phyloP scores from a whole-genome alignment of 176 grass and related monocot genomes.

The Aegilops speltoides region DNA sequence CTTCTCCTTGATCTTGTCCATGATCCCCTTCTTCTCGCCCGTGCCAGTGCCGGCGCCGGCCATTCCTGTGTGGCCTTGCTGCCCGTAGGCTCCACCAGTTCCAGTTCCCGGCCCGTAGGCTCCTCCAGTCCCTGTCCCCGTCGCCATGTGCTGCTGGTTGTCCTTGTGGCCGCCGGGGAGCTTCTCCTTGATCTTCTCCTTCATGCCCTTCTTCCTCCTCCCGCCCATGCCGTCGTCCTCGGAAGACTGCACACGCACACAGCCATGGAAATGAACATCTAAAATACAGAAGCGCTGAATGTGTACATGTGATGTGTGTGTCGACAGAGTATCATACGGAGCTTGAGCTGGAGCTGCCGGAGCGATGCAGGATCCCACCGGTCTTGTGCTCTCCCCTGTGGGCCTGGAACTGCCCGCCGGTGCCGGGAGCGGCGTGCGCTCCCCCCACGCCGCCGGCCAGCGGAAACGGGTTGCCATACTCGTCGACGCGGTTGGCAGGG shows the following conservation, averaged over 20 bases:
- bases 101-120: background rate
- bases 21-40: conserved; percentile 13
- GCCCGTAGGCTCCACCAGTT: conserved; percentile 11
- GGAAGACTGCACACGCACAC: conserved; percentile 24
- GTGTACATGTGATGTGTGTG: no score
- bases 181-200: conserved; percentile 84
- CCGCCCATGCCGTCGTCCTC: conserved; percentile 70
- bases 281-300: no score
- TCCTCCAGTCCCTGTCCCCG: background rate
- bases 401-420: conserved; percentile 32
- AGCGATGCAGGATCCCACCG: conserved; percentile 41
- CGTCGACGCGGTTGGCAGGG: conserved; percentile 26
- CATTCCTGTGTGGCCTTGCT: conserved; percentile 1
- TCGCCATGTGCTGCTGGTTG: background rate
- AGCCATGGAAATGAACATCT: background rate
- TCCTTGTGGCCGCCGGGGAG: conserved; percentile 33
- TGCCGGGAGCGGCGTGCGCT: background rate
- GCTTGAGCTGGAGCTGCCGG: conserved; percentile 63
- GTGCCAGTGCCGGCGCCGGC: background rate
- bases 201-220: conserved; percentile 63
- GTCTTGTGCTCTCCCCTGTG: conserved; percentile 10
- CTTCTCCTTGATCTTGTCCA: conserved; percentile 29
- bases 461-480: conserved; percentile 22
- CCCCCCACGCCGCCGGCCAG: background rate
- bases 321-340: conserved; percentile 21